Evolutionary conservation across 495 filamentous ascomycete species (phyloP).

Genomic region (Neurospora hispaniola): DNA sequence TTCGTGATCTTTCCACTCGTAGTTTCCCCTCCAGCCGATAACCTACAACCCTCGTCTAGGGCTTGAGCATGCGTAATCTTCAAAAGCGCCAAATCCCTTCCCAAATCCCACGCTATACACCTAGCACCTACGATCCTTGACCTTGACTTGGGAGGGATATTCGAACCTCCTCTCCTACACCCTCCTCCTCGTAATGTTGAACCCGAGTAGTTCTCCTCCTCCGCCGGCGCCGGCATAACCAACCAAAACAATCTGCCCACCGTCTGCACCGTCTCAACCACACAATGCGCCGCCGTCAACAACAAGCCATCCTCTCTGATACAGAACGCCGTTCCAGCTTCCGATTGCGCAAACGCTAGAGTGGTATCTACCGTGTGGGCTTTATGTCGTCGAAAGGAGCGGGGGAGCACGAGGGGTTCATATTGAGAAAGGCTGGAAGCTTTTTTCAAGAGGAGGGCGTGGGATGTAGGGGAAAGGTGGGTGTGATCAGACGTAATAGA

Average conservation of each 20-base stretch:
- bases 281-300: slow-evolving; percentile 38
- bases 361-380: slow-evolving; percentile 18
- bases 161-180: neutral
- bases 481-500: neutral
- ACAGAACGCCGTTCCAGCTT: slow-evolving; percentile 39
- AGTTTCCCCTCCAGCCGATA: too few relatives aligned
- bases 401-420: neutral
- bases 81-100: slow-evolving; percentile 32
- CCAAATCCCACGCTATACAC: slow-evolving; percentile 26
- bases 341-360: slow-evolving; percentile 37
- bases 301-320: slow-evolving; percentile 30
- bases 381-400: neutral
- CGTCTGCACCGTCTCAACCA: slow-evolving; percentile 20
- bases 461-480: slow-evolving; percentile 1
- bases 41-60: neutral
- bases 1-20: too few relatives aligned
- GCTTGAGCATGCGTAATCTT: slow-evolving; percentile 18
- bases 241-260: neutral
- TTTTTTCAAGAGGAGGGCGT: slow-evolving; percentile 11
- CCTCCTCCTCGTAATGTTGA: too few relatives aligned
- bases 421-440: slow-evolving; percentile 7
- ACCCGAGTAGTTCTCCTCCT: neutral
- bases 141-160: neutral
- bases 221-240: neutral
- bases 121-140: slow-evolving; percentile 21